These are phyloP conservation scores for Talaromyces nanjingensis DNA, from an alignment of 495 filamentous ascomycete genomes.

Conservation along the genomic window DNA sequence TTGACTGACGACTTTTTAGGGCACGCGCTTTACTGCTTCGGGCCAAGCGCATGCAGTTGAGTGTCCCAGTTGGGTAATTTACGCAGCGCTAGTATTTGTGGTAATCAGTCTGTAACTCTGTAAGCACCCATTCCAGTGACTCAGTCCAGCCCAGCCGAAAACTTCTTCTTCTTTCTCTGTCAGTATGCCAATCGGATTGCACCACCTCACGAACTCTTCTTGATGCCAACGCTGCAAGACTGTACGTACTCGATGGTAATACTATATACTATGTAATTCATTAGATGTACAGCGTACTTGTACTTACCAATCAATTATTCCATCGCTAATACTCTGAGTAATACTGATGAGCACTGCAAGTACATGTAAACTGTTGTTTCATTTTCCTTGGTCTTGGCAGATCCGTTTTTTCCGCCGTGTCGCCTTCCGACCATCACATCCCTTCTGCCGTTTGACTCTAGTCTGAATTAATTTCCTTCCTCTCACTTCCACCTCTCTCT, in stretches of 20 bases:
- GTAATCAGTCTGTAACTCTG: background rate
- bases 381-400: conserved; percentile 7
- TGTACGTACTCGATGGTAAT: background rate
- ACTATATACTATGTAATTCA: background rate
- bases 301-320: background rate
- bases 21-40: background rate
- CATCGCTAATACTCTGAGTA: background rate
- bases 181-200: background rate
- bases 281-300: background rate
- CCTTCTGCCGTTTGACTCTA: background rate
- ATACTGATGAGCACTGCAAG: background rate
- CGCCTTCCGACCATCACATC: conserved; percentile 16
- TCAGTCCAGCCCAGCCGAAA: background rate
- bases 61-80: no score
- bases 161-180: background rate
- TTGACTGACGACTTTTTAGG: background rate
- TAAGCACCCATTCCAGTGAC: background rate
- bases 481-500: conserved; percentile 13
- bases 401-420: conserved; percentile 3
- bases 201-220: background rate
- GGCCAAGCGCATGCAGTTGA: background rate
- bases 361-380: background rate
- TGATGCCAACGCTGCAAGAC: background rate
- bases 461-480: conserved; percentile 8
- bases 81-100: background rate